Evolutionary conservation across 805 yeast species (phyloP).

Genomic region (Aciculoconidium aculeatum): DNA sequence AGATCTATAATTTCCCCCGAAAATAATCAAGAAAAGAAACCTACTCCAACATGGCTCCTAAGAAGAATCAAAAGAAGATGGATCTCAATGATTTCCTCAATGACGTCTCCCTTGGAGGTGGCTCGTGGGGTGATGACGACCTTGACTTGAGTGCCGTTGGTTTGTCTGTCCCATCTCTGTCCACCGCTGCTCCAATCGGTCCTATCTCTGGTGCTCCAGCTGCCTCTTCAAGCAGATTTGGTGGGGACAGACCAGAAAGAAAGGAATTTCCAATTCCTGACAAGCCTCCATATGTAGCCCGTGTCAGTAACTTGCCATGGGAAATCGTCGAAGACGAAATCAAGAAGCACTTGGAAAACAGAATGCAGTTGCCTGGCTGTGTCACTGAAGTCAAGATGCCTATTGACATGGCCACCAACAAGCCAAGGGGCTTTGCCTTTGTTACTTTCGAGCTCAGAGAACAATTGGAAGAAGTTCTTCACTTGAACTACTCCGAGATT

Average conservation of each 20-base stretch:
- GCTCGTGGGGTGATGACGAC: constrained; percentile 83
- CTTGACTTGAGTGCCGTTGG: constrained; percentile 64
- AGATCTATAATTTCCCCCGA: too few species aligned
- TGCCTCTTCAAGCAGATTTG: constrained; percentile 13
- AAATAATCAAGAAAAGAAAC: constrained; percentile 2
- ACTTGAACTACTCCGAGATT: constrained; percentile 38
- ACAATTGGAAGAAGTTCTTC: constrained; percentile 46
- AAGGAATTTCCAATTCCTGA: constrained; percentile 84
- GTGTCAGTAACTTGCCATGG: constrained; percentile 81
- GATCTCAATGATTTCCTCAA: constrained; percentile 80
- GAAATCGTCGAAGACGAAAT: constrained; percentile 64
- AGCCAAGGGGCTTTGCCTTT: constrained; percentile 55
- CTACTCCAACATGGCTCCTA: constrained; percentile 22
- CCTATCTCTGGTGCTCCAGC: constrained; percentile 16
- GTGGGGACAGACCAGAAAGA: constrained; percentile 43
- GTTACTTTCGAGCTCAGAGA: constrained; percentile 44
- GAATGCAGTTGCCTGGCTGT: constrained; percentile 44
- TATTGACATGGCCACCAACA: constrained; percentile 55
- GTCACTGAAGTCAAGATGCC: constrained; percentile 69
- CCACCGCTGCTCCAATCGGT: constrained; percentile 16
- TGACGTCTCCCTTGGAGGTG: constrained; percentile 66
- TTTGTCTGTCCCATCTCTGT: constrained; percentile 35
- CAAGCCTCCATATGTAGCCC: constrained; percentile 87
- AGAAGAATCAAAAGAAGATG: constrained; percentile 67
- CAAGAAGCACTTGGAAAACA: constrained; percentile 54